phyloP scores from a whole-genome alignment of 1,284 basidiomycete genomes.

The Trichosporon coremiiforme region DNA sequence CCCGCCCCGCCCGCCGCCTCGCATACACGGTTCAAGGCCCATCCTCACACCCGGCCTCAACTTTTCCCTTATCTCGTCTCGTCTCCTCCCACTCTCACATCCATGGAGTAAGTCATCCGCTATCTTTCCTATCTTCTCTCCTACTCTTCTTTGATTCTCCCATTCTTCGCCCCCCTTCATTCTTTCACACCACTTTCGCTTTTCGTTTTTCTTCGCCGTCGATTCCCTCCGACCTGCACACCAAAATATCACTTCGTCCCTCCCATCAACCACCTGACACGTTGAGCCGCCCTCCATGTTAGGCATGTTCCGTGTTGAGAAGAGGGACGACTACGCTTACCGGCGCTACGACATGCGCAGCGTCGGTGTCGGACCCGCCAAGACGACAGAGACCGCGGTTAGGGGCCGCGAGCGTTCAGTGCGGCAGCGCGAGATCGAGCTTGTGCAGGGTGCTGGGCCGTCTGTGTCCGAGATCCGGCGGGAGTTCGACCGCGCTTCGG shows the following conservation, averaged over 20 bases:
- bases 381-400: not conserved
- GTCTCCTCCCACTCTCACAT: not conserved
- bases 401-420: not conserved
- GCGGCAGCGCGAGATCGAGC: slow-evolving; percentile 4
- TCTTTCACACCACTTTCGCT: not conserved
- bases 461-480: not conserved
- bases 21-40: not conserved
- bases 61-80: not conserved
- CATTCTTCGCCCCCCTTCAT: not conserved
- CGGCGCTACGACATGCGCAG: slow-evolving; percentile 15
- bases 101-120: slow-evolving; percentile 5
- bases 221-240: not conserved
- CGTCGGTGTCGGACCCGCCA: not conserved
- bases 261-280: not conserved
- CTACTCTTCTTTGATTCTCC: not conserved
- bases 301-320: slow-evolving; percentile 6
- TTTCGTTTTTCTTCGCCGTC: too few relatives aligned
- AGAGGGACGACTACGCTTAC: slow-evolving; percentile 6
- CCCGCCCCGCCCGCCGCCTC: not conserved
- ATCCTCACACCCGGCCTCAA: not conserved
- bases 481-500: not conserved
- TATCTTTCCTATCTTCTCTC: not conserved
- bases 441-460: not conserved
- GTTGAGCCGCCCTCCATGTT: not conserved
- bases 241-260: not conserved